phyloP scores from a whole-genome alignment of 179 eudicot species.

The Pouteria campechiana region DNA sequence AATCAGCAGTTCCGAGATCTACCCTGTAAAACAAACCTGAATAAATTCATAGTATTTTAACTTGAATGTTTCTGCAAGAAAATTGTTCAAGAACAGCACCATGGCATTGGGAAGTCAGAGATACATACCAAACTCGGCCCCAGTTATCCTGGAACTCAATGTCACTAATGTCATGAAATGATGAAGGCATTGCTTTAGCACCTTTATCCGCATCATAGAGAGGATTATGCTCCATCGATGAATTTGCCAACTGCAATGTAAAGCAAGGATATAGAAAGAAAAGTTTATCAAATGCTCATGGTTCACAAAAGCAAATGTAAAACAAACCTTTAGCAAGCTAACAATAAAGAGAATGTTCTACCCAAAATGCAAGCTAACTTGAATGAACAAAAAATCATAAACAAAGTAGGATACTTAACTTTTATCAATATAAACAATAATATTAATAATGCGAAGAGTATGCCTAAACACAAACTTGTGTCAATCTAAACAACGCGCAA shows the following conservation, averaged over 20 bases:
- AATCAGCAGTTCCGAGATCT: constrained; percentile 89
- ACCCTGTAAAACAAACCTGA: constrained; percentile 48
- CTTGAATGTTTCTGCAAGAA: not conserved
- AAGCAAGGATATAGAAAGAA: no score
- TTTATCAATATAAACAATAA: no score
- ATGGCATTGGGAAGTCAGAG: constrained; percentile 1
- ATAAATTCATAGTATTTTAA: not conserved
- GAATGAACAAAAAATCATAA: no score
- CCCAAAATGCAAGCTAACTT: no score
- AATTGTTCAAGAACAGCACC: not conserved
- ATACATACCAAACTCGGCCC: constrained; percentile 80
- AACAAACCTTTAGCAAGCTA: no score
- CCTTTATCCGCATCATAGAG: constrained; percentile 78
- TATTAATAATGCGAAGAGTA: no score
- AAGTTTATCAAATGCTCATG: no score
- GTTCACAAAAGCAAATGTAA: no score
- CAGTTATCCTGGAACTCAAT: constrained; percentile 94
- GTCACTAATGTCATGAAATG: constrained; percentile 85
- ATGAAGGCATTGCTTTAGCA: constrained; percentile 70
- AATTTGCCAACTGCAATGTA: constrained; percentile 54
- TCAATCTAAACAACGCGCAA: no score
- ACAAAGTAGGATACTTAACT: no score
- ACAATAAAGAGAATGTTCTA: no score
- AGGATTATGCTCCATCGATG: constrained; percentile 69
- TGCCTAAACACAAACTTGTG: no score